A percentile compares a stretch with the other conserved stretches of the same genome.
Evolutionary conservation across 257 asterid species (phyloP).

Genomic region (Osmanthus fragrans): DNA sequence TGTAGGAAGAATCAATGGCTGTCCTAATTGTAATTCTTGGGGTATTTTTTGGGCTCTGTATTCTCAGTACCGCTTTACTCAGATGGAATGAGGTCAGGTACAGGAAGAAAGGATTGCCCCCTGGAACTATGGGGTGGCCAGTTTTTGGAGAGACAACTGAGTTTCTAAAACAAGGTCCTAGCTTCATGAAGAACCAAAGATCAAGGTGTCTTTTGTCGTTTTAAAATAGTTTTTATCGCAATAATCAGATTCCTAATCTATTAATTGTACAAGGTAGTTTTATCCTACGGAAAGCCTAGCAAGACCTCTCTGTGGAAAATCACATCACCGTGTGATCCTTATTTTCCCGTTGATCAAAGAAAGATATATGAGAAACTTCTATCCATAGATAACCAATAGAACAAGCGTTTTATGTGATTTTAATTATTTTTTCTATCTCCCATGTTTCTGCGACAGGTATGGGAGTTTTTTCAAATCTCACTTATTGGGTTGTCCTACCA

Average conservation of each 20-base stretch:
- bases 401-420: background rate
- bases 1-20: constrained; percentile 67
- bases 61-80: constrained; percentile 63
- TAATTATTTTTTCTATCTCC: background rate
- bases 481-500: constrained; percentile 76
- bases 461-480: constrained; percentile 86
- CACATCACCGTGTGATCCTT: background rate
- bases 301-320: background rate
- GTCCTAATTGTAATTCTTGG: constrained; percentile 52
- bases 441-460: constrained; percentile 43
- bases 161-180: constrained; percentile 91
- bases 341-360: background rate
- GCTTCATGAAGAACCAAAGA: constrained; percentile 90
- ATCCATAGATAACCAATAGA: background rate
- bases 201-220: constrained; percentile 56
- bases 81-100: constrained; percentile 88
- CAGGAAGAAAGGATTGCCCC: constrained; percentile 82
- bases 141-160: constrained; percentile 95
- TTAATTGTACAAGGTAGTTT: background rate
- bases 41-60: constrained; percentile 56
- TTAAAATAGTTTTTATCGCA: constrained; percentile 12
- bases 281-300: background rate
- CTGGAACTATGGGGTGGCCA: constrained; percentile 99
- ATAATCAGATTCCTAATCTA: constrained; percentile 1
- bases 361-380: constrained; percentile 5